Base-by-base conservation (phyloP, 192 early-diverging fungal genomes). In the Umbelopsis ramanniana region DNA sequence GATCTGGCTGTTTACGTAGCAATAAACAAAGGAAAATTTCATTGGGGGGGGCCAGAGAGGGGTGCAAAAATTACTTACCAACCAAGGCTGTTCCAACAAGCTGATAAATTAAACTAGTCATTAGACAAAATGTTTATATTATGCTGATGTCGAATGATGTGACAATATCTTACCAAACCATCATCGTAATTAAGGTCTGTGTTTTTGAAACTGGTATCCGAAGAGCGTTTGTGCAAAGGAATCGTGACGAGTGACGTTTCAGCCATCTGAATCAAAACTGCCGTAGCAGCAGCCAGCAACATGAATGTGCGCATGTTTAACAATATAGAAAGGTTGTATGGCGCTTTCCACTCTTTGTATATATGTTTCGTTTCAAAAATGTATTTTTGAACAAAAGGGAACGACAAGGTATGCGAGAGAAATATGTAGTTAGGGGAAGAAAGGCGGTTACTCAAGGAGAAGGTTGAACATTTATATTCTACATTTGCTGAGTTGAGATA, bases 101-200 rank as follows among this genome's bases (percentile, higher is more conserved):
- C 57, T 63, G 37, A 37, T 63, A 37, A 19, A 37, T 37, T 19
- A 19, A 35, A 37, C 2, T 6, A 12, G 48, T 50, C n/a, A 21
- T 50, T 21, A 50, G 48, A 1, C 48, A 50, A 50, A 50, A 5
- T 43, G 40, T 43, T 43, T 6, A 43, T 12, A 6, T 43, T 43
- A 43, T 43, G 40, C 1, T 43, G 0, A 43, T 11, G 40, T 43
- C 11, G 40, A 50, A 5, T 1, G 48, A 15, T 50, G 11, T n/a
- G 15, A 17, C 15, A 50, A 45, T 46, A 19, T 37, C 68, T 66
- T 75, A 76, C 74, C 74, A 76, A 67, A 40, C 74, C 74, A 68
- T 72, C 70, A 54, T 76, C 70, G 50, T 71, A 50, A 47, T 46
- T 76, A 69, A 76, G 52, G 45, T 66, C 26, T 43, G 71, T 70